Conservation (phyloP, 768 basidiomycete species). For the Megacollybia marginata region DNA sequence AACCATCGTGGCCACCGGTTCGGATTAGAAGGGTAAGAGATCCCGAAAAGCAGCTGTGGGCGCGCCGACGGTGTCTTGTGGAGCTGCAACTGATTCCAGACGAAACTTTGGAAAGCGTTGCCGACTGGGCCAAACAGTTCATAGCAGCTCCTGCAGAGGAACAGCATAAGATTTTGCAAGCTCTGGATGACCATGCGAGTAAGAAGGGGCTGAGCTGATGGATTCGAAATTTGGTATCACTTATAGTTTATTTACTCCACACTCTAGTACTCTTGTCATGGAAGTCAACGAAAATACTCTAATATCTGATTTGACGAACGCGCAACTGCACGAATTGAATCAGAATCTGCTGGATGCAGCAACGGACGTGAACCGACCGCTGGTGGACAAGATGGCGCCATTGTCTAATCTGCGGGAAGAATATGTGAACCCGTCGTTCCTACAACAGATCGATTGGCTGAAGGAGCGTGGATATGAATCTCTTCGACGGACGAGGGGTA, state of each 20-base stretch:
- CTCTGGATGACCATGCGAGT: too few relatives aligned
- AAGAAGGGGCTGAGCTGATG: too few relatives aligned
- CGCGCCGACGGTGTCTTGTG: too few relatives aligned
- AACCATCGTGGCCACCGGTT: slow-evolving; percentile 57
- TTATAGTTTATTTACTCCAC: neutral
- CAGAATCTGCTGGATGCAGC: slow-evolving; percentile 10
- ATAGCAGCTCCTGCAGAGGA: too few relatives aligned
- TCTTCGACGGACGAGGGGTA: slow-evolving; percentile 69
- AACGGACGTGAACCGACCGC: slow-evolving; percentile 4
- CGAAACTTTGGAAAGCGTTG: too few relatives aligned
- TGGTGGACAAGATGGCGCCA: slow-evolving; percentile 47
- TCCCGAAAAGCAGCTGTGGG: neutral
- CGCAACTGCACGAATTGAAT: slow-evolving; percentile 32
- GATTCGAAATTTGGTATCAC: neutral
- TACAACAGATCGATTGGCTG: slow-evolving; percentile 73
- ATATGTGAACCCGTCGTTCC: slow-evolving; percentile 54
- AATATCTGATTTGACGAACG: slow-evolving; percentile 20
- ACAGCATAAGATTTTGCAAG: too few relatives aligned
- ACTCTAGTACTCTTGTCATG: neutral
- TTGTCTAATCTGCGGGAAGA: slow-evolving; percentile 54
- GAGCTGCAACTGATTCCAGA: too few relatives aligned
- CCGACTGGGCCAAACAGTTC: too few relatives aligned
- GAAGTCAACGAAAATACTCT: slow-evolving; percentile 14
- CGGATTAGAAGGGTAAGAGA: slow-evolving; percentile 31
- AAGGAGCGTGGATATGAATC: slow-evolving; percentile 50